A percentile compares a stretch with the other conserved stretches of the same genome.
Conservation (phyloP, 1,284 basidiomycete species). For the Sporisorium graminicola region DNA sequence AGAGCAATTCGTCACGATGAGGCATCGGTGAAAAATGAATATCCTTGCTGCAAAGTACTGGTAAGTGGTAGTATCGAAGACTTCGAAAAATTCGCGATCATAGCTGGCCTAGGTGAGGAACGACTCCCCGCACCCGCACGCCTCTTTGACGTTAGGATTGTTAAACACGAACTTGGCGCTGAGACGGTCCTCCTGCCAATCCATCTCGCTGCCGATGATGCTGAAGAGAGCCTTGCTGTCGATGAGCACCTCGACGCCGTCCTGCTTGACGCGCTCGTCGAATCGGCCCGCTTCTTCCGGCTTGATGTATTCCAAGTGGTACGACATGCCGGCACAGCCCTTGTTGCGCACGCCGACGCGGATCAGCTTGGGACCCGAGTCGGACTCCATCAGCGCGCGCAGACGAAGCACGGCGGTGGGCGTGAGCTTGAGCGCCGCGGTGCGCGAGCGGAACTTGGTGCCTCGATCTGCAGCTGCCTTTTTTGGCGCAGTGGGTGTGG, state of each 20-base stretch:
- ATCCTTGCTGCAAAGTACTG: not conserved
- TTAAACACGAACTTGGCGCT: conserved; percentile 88
- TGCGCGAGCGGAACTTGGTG: conserved; percentile 55
- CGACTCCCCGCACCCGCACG: conserved; percentile 92
- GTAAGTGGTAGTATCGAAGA: not conserved
- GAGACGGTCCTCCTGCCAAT: conserved; percentile 83
- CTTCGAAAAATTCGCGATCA: no score
- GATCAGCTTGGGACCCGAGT: conserved; percentile 86
- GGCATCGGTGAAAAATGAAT: no score
- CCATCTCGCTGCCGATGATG: conserved; percentile 99
- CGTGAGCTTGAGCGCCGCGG: conserved; percentile 69
- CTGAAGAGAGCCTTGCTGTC: conserved; percentile 97
- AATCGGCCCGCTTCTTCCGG: conserved; percentile 80
- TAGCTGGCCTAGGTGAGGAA: conserved; percentile 69
- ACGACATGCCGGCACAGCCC: conserved; percentile 97
- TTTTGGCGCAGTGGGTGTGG: conserved; percentile 20
- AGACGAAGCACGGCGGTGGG: conserved; percentile 77
- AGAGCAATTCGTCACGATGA: no score
- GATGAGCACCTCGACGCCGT: conserved; percentile 85
- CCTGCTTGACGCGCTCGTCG: conserved; percentile 90
- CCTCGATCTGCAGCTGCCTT: conserved; percentile 44
- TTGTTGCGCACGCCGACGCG: conserved; percentile 96
- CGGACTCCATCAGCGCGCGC: conserved; percentile 77
- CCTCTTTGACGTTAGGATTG: conserved; percentile 80
- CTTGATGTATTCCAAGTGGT: conserved; percentile 93